Conservation (phyloP, 768 basidiomycete genomes). For the Termitomyces sp. region DNA sequence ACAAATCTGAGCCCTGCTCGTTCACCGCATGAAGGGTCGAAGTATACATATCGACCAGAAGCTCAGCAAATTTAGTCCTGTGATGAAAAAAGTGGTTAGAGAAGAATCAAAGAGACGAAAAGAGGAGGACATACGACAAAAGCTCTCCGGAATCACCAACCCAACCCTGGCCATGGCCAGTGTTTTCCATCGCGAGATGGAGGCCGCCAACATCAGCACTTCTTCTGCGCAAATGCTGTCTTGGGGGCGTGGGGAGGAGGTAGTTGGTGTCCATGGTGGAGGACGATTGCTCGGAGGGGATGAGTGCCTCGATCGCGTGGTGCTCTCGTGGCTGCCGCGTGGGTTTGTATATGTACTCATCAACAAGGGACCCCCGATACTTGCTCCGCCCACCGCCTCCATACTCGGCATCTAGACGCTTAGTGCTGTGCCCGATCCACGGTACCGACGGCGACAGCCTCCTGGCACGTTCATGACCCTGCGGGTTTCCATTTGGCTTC, state of each 20-base stretch:
- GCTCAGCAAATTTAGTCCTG: constrained; percentile 70
- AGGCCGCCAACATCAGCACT: constrained; percentile 92
- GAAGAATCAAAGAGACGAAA: not conserved
- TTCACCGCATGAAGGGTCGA: constrained; percentile 74
- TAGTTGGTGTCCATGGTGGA: constrained; percentile 9
- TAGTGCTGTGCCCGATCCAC: not conserved
- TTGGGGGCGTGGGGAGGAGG: not conserved
- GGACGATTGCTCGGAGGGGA: constrained; percentile 20
- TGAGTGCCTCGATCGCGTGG: constrained; percentile 36
- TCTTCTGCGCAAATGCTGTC: constrained; percentile 42
- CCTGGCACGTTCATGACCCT: not conserved
- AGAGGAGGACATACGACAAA: constrained; percentile 37
- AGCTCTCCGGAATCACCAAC: constrained; percentile 44
- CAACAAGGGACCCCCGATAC: constrained; percentile 17
- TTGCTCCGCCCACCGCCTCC: constrained; percentile 5
- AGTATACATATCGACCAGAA: constrained; percentile 80
- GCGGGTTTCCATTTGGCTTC: too few relatives aligned
- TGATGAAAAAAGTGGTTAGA: constrained; percentile 5
- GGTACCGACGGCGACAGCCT: not conserved
- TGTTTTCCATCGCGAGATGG: constrained; percentile 66
- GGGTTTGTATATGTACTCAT: constrained; percentile 25
- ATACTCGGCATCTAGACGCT: constrained; percentile 1
- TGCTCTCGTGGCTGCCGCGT: constrained; percentile 44
- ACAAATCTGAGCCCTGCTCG: constrained; percentile 44
- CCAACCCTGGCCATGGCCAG: constrained; percentile 69